phyloP scores from a whole-genome alignment of 164 flowering plant genomes.

The Liriodendron chinense region DNA sequence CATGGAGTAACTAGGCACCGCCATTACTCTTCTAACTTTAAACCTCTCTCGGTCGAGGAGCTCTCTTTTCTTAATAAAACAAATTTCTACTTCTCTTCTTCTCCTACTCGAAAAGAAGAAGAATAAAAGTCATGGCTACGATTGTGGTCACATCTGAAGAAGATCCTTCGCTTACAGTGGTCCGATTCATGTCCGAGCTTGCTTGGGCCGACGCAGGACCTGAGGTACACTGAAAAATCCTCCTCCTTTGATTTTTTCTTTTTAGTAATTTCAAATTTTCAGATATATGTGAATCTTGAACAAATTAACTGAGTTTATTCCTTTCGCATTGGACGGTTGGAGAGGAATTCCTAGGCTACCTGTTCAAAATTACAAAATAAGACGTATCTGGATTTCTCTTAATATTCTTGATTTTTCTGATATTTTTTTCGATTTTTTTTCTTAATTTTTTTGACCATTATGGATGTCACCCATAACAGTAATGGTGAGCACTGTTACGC shows the following conservation, averaged over 20 bases:
- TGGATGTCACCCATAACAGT: too few species aligned
- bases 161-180: slow-evolving; percentile 77
- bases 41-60: too few species aligned
- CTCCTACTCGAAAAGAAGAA: neutral
- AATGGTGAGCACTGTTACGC: too few species aligned
- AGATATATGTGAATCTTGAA: too few species aligned
- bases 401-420: too few species aligned
- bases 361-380: neutral
- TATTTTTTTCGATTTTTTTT: too few species aligned
- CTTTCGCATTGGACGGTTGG: neutral
- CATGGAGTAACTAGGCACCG: too few species aligned
- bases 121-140: slow-evolving; percentile 55
- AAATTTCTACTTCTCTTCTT: neutral
- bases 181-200: slow-evolving; percentile 75
- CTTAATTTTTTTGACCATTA: too few species aligned
- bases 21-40: too few species aligned
- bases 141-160: slow-evolving; percentile 82
- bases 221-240: slow-evolving; percentile 47
- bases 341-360: neutral
- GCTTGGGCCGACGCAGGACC: slow-evolving; percentile 99
- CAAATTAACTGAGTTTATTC: neutral
- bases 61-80: too few species aligned
- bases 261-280: neutral
- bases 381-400: too few species aligned
- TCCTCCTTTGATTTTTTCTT: neutral